phyloP scores from a whole-genome alignment of 2,329 filamentous ascomycete genomes.

The Exophiala sideris region DNA sequence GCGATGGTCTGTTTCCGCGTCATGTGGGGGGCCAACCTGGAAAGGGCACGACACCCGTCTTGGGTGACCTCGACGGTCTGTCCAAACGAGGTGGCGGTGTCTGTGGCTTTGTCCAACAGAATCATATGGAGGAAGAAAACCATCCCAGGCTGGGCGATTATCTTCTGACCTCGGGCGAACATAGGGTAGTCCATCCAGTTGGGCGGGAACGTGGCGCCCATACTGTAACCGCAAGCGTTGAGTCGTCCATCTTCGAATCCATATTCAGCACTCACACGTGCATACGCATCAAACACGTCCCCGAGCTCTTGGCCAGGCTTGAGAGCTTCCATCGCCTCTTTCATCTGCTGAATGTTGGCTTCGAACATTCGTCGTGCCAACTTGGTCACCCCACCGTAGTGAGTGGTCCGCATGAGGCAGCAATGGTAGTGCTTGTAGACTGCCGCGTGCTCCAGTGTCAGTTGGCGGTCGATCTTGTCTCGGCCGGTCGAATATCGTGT shows the following conservation, averaged over 20 bases:
- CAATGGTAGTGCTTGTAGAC: conserved; percentile 34
- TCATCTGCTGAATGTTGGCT: conserved; percentile 4
- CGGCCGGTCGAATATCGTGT: conserved; percentile 36
- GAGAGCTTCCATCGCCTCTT: conserved; percentile 38
- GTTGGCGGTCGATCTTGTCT: conserved; percentile 33
- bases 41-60: conserved; percentile 33
- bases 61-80: conserved; percentile 34
- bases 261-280: conserved; percentile 33
- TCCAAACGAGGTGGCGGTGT: conserved; percentile 36
- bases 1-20: conserved; percentile 35
- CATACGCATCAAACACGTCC: conserved; percentile 31
- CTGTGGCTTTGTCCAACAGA: conserved; percentile 36
- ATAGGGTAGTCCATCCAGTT: conserved; percentile 28
- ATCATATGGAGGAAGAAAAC: conserved; percentile 38
- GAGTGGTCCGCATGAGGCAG: background rate
- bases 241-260: conserved; percentile 33
- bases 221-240: conserved; percentile 32
- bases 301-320: conserved; percentile 34
- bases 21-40: conserved; percentile 35
- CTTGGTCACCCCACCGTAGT: background rate
- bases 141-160: conserved; percentile 31
- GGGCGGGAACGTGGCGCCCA: conserved; percentile 32
- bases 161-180: conserved; percentile 24
- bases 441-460: conserved; percentile 35
- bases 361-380: background rate